A percentile compares a stretch with the other conserved stretches of the same genome.
phyloP scores from a whole-genome alignment of 169 alveolate genomes.

The Cryptosporidium sp. region DNA sequence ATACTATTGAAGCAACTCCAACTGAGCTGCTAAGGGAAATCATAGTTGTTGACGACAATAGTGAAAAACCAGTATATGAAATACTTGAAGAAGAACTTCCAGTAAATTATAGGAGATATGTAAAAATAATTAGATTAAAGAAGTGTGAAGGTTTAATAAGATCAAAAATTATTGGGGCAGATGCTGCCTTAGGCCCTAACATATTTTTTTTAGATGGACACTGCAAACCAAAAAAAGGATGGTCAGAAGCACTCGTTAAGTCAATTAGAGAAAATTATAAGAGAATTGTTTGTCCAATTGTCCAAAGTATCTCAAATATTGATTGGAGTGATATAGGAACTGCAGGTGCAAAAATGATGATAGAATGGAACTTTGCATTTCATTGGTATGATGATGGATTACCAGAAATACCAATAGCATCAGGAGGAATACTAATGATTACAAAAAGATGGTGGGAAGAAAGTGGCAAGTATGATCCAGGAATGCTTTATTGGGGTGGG shows the following conservation, averaged over 20 bases:
- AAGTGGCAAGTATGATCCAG: slow-evolving; percentile 81
- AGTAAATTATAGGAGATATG: slow-evolving; percentile 32
- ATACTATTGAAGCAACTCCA: slow-evolving; percentile 77
- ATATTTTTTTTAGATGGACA: slow-evolving; percentile 84
- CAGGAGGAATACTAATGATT: slow-evolving; percentile 81
- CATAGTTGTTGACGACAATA: slow-evolving; percentile 80
- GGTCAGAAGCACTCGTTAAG: slow-evolving; percentile 76
- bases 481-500: slow-evolving; percentile 83
- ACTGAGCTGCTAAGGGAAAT: slow-evolving; percentile 76
- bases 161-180: slow-evolving; percentile 80
- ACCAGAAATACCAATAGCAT: slow-evolving; percentile 78
- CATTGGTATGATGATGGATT: slow-evolving; percentile 82
- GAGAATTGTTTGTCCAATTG: slow-evolving; percentile 82
- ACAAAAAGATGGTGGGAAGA: slow-evolving; percentile 84
- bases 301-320: slow-evolving; percentile 38
- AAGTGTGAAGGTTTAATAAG: slow-evolving; percentile 79
- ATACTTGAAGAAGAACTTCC: slow-evolving; percentile 71
- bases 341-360: slow-evolving; percentile 81
- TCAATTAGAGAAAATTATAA: slow-evolving; percentile 79
- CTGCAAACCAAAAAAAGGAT: slow-evolving; percentile 79
- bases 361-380: slow-evolving; percentile 82
- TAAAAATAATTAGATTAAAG: slow-evolving; percentile 76
- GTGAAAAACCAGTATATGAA: slow-evolving; percentile 75
- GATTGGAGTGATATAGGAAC: slow-evolving; percentile 79
- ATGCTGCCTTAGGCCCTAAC: slow-evolving; percentile 77